Evolutionary conservation across 805 yeast species (phyloP).

Genomic region (Teunomyces tritomae): DNA sequence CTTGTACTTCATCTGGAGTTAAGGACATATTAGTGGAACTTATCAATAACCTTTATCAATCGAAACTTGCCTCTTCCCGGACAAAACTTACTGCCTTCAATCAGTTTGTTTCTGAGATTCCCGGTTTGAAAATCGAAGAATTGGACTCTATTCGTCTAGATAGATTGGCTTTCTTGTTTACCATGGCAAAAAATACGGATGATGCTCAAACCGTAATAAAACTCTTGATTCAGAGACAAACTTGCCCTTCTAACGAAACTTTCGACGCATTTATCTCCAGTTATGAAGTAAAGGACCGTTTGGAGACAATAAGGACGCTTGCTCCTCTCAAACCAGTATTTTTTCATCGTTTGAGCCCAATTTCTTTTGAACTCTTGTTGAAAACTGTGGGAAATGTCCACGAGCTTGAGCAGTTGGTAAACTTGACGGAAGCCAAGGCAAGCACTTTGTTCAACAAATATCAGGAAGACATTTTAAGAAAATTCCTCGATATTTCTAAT

Average conservation of each 20-base stretch:
- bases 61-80: conserved; percentile 9
- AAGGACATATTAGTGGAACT: conserved; percentile 12
- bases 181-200: conserved; percentile 14
- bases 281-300: conserved; percentile 11
- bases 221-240: conserved; percentile 11
- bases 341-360: conserved; percentile 21
- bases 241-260: conserved; percentile 23
- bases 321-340: conserved; percentile 24
- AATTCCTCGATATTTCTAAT: conserved; percentile 12
- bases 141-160: conserved; percentile 21
- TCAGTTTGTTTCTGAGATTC: conserved; percentile 10
- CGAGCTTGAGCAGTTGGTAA: conserved; percentile 29
- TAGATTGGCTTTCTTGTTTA: conserved; percentile 20
- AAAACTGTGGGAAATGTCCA: conserved; percentile 17
- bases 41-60: conserved; percentile 12
- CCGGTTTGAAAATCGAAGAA: conserved; percentile 4
- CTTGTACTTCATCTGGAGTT: conserved; percentile 10
- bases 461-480: conserved; percentile 18
- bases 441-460: conserved; percentile 12
- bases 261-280: conserved; percentile 17
- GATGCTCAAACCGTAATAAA: conserved; percentile 13
- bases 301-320: conserved; percentile 19
- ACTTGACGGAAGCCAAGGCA: conserved; percentile 13
- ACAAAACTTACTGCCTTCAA: conserved; percentile 10
- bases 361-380: conserved; percentile 21